Evolutionary conservation across 2,329 filamentous ascomycete species (phyloP), one percentile per base, ranked within the genome.

Genomic region (Phaeosphaeria sp.): DNA sequence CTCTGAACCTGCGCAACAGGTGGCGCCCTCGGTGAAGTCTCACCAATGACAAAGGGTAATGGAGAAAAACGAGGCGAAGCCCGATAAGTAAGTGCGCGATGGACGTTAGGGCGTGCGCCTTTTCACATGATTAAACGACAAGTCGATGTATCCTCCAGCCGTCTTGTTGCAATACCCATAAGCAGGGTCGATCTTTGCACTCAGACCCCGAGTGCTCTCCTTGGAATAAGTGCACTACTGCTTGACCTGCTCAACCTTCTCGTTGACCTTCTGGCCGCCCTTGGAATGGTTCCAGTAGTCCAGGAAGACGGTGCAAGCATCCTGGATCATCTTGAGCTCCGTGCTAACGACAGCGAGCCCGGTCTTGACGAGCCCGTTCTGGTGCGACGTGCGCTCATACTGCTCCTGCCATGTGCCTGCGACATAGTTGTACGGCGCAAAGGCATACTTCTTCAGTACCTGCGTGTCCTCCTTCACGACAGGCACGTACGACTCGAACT

Each of bases 381-480:
- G 62, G 18, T 74, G 74, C 33, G 65, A 63, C 15, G 75, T 77
- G 72, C 78, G 78, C 56, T 65, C 68, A 66, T 78, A 77, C 68
- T 79, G 74, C 47, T 77, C 72, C 27, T 76, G 61, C 69, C 72
- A 79, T 6, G 77, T 77, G 30, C 63, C 63, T 39, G 75, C 56
- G 2, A 79, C 54, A 55, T 79, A 79, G 49, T 71, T 65, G 63
- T 71, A 72, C 21, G 77, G 77, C 30, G 73, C 58, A 53, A 65
- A 66, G 0, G 72, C 75, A 21, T 71, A 63, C 56, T 72, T 67
- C 68, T 73, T 76, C 52, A 79, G 68, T 62, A 78, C 81, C 56
- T 67, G 61, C 0, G 81, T 83, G 62, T 83, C 78, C 63, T 83
- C 79, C 74, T 82, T 83, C 63, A 83, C 81, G 44, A 78, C 77